Conservation (phyloP, 2,329 filamentous ascomycete genomes). For the Westerdykella sp. region DNA sequence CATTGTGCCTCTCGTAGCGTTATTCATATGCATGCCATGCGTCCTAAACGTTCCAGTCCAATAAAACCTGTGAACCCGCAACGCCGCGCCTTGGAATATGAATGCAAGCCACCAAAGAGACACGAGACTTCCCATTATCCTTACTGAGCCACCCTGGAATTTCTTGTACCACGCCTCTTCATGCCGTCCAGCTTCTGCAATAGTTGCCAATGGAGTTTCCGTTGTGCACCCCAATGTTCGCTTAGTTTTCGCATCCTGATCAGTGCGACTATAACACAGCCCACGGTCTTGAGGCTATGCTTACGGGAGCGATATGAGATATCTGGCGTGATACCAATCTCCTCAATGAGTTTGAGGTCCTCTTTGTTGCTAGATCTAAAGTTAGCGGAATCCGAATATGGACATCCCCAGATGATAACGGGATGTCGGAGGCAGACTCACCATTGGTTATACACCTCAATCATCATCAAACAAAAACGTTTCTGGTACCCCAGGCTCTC, state of each 20-base stretch:
- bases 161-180: constrained; percentile 24
- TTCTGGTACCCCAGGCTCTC: constrained; percentile 81
- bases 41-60: too few relatives aligned
- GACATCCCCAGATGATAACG: constrained; percentile 2
- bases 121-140: too few relatives aligned
- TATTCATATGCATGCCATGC: too few relatives aligned
- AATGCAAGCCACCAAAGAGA: too few relatives aligned
- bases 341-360: constrained; percentile 76
- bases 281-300: constrained; percentile 45
- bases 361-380: constrained; percentile 69
- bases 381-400: neutral
- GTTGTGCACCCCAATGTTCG: constrained; percentile 46
- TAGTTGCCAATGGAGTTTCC: constrained; percentile 44
- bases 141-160: neutral
- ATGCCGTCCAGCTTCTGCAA: constrained; percentile 44
- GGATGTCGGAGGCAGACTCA: constrained; percentile 48
- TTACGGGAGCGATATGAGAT: constrained; percentile 40
- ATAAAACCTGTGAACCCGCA: too few relatives aligned
- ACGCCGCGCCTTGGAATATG: too few relatives aligned
- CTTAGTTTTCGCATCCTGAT: constrained; percentile 48
- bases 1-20: too few relatives aligned
- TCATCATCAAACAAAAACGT: constrained; percentile 69
- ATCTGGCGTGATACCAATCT: constrained; percentile 65
- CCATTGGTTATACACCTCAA: constrained; percentile 84
- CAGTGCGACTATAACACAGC: constrained; percentile 44